Conservation (phyloP, 768 basidiomycete species). For the Coprinopsis sp. region DNA sequence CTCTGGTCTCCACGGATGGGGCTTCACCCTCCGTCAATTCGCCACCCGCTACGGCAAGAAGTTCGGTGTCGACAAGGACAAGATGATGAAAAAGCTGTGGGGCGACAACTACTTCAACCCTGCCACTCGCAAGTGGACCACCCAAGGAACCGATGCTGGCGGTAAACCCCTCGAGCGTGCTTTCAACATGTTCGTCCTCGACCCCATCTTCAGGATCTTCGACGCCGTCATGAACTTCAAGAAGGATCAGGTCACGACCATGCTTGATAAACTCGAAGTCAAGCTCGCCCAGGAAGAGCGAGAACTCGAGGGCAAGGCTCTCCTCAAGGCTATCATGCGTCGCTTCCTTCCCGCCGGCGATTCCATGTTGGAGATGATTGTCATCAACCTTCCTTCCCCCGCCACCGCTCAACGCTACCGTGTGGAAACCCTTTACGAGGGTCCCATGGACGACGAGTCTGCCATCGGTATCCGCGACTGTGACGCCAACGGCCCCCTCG, state of each 20-base stretch:
- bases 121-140: conserved; percentile 93
- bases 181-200: conserved; percentile 97
- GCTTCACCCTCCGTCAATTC: conserved; percentile 97
- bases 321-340: conserved; percentile 98
- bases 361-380: conserved; percentile 98
- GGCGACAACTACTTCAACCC: conserved; percentile 99
- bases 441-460: conserved; percentile 99
- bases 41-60: conserved; percentile 93
- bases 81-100: conserved; percentile 98
- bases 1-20: conserved; percentile 99
- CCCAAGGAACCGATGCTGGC: conserved; percentile 65
- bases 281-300: conserved; percentile 84
- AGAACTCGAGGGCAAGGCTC: conserved; percentile 90
- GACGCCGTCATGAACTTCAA: conserved; percentile 99
- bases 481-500: conserved; percentile 92
- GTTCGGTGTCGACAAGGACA: conserved; percentile 97
- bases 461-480: conserved; percentile 98
- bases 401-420: conserved; percentile 97
- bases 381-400: conserved; percentile 97
- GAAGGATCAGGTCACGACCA: conserved; percentile 76
- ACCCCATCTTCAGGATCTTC: conserved; percentile 99
- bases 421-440: conserved; percentile 99
- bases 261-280: conserved; percentile 96
- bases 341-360: conserved; percentile 99
- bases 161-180: conserved; percentile 95